phyloP scores from a whole-genome alignment of 2,329 filamentous ascomycete species.

The Calonectria pauciramosa region DNA sequence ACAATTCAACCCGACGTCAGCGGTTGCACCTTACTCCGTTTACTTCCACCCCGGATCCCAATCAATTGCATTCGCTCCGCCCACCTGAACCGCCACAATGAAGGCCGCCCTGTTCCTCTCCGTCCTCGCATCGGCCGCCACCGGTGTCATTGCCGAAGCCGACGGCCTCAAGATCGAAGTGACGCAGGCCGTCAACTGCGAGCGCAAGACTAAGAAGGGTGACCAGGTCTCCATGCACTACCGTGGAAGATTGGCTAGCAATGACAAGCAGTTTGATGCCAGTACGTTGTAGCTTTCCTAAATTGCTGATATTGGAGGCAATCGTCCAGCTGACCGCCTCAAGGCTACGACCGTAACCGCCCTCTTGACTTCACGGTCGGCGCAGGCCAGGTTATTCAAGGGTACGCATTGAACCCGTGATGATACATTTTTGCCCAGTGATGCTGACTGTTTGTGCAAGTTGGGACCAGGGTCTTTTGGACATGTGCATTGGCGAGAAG shows the following conservation, averaged over 20 bases:
- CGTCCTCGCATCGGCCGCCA: constrained; percentile 64
- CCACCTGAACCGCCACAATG: constrained; percentile 56
- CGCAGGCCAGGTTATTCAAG: constrained; percentile 87
- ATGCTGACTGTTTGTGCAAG: constrained; percentile 55
- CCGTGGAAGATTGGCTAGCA: constrained; percentile 80
- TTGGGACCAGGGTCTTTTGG: constrained; percentile 91
- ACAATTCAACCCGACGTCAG: constrained; percentile 42
- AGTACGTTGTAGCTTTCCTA: constrained; percentile 57
- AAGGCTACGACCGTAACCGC: constrained; percentile 78
- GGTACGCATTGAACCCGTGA: constrained; percentile 63
- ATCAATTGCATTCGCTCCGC: constrained; percentile 16
- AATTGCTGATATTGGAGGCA: not conserved
- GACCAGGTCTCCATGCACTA: constrained; percentile 92
- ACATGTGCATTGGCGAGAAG: constrained; percentile 98
- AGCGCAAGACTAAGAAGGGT: constrained; percentile 80
- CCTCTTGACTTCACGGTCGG: constrained; percentile 88
- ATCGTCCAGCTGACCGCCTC: constrained; percentile 17
- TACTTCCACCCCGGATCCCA: constrained; percentile 19
- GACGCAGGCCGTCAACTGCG: constrained; percentile 80
- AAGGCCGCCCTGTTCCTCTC: constrained; percentile 63
- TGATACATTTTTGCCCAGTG: constrained; percentile 22
- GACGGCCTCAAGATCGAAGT: constrained; percentile 82
- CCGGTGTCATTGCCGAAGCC: constrained; percentile 63
- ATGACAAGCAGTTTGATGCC: constrained; percentile 87
- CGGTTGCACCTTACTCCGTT: constrained; percentile 28